Conservation (phyloP, 306 rosid species). For the Gastrolobium bilobum region DNA sequence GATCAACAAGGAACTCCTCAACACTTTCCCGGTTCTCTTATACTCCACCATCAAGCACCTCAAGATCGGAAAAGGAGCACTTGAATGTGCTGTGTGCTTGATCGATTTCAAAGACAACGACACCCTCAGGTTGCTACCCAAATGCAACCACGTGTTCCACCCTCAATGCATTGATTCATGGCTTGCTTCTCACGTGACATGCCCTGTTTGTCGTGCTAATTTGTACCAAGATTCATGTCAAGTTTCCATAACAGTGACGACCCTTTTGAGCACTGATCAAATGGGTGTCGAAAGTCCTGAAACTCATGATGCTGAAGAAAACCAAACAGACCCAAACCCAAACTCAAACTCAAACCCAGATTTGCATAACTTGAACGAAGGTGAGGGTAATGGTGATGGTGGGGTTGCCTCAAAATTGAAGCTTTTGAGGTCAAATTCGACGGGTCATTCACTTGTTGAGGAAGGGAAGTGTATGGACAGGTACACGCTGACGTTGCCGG, state of each 20-base stretch:
- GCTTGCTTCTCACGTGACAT: conserved; percentile 70
- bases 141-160: conserved; percentile 80
- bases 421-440: conserved; percentile 69
- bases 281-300: conserved; percentile 5
- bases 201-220: conserved; percentile 77
- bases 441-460: conserved; percentile 71
- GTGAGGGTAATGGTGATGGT: neutral
- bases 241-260: conserved; percentile 21
- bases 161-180: conserved; percentile 78
- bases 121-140: conserved; percentile 74
- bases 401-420: conserved; percentile 15
- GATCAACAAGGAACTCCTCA: conserved; percentile 57
- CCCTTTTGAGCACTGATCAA: conserved; percentile 33
- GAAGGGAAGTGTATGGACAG: conserved; percentile 58
- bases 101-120: conserved; percentile 69
- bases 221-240: conserved; percentile 50
- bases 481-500: conserved; percentile 64
- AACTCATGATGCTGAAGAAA: neutral
- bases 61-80: conserved; percentile 61
- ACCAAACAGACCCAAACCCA: neutral
- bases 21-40: conserved; percentile 65
- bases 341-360: neutral
- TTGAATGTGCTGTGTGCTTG: conserved; percentile 84
- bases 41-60: conserved; percentile 68
- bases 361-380: neutral